phyloP scores from a whole-genome alignment of 2,329 filamentous ascomycete genomes.

The Alternaria gansuensis region DNA sequence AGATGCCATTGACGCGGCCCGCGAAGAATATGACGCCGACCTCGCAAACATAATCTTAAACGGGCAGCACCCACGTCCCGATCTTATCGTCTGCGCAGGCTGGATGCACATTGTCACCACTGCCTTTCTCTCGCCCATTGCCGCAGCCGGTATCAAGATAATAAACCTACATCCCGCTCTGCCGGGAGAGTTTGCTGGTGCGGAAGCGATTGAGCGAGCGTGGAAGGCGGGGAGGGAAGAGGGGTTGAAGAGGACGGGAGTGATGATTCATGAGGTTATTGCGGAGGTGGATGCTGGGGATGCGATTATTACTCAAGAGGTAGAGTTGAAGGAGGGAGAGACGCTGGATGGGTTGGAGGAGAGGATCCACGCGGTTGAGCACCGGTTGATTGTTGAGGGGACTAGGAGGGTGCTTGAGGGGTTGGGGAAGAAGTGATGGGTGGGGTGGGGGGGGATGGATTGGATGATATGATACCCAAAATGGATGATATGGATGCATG shows the following conservation, averaged over 20 bases:
- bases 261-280: slow-evolving; percentile 88
- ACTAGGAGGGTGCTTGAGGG: slow-evolving; percentile 62
- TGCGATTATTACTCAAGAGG: slow-evolving; percentile 74
- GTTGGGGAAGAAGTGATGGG: slow-evolving; percentile 29
- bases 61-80: slow-evolving; percentile 63
- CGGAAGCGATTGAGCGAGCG: slow-evolving; percentile 78
- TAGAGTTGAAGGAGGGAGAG: slow-evolving; percentile 67
- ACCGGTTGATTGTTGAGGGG: slow-evolving; percentile 80
- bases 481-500: slow-evolving; percentile 2
- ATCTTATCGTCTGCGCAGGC: slow-evolving; percentile 79
- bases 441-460: background rate
- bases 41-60: slow-evolving; percentile 73
- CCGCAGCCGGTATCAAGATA: slow-evolving; percentile 68
- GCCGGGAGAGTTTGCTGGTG: slow-evolving; percentile 78
- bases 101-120: slow-evolving; percentile 86
- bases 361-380: slow-evolving; percentile 79
- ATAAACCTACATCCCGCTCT: slow-evolving; percentile 86
- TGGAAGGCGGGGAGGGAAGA: slow-evolving; percentile 76
- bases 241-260: slow-evolving; percentile 73
- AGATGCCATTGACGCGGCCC: slow-evolving; percentile 61
- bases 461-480: slow-evolving; percentile 15
- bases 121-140: slow-evolving; percentile 74
- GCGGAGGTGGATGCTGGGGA: slow-evolving; percentile 79
- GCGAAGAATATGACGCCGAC: slow-evolving; percentile 76
- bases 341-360: slow-evolving; percentile 70